Evolutionary conservation across 2,329 filamentous ascomycete species (phyloP).

Genomic region (Sclerotinia subarctica): DNA sequence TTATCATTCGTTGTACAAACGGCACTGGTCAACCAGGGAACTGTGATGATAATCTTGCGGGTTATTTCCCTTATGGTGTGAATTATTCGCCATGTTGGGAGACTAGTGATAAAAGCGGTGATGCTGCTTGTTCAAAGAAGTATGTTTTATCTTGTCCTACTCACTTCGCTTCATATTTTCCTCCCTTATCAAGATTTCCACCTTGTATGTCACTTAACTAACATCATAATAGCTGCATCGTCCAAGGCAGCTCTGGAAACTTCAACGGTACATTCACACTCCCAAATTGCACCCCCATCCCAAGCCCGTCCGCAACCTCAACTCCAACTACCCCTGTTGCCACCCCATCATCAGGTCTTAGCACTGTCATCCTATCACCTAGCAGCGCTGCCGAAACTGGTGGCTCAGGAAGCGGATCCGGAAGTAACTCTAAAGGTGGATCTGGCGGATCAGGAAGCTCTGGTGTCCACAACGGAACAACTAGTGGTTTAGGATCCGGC

Average conservation of each 20-base stretch:
- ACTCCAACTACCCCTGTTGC: conserved; percentile 11
- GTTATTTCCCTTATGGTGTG: conserved; percentile 43
- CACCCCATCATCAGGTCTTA: background rate
- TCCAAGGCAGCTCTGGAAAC: conserved; percentile 42
- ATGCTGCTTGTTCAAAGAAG: conserved; percentile 50
- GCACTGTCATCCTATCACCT: background rate
- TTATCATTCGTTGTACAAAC: conserved; percentile 48
- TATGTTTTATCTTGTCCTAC: conserved; percentile 22
- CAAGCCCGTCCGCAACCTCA: conserved; percentile 21
- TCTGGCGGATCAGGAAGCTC: conserved; percentile 4
- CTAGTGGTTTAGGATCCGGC: background rate
- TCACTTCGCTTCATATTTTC: background rate
- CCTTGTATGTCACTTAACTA: background rate
- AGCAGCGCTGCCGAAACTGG: conserved; percentile 14
- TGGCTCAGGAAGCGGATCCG: background rate
- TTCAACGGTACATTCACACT: conserved; percentile 42
- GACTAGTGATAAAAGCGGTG: conserved; percentile 41
- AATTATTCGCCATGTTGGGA: conserved; percentile 44
- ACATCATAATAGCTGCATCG: conserved; percentile 41
- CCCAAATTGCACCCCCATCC: conserved; percentile 30
- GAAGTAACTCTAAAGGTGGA: background rate
- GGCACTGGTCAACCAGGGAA: conserved; percentile 43
- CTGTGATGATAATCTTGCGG: conserved; percentile 46
- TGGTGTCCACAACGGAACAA: conserved; percentile 10
- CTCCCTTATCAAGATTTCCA: background rate